Evolutionary conservation across 78 protist species (phyloP).

Genomic region (Guillardia theta): DNA sequence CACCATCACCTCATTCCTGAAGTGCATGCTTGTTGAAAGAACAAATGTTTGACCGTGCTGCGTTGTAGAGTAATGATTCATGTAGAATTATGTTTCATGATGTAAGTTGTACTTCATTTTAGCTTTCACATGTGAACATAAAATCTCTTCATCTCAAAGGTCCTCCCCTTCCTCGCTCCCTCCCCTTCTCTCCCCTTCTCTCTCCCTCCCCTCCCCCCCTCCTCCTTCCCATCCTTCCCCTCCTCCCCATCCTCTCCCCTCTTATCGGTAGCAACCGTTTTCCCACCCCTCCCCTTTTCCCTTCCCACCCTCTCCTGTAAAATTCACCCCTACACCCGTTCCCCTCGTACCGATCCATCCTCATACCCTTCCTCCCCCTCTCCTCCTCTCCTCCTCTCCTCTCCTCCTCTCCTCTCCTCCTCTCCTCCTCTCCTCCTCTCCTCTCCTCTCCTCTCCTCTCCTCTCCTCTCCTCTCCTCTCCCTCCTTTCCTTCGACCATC

Average conservation of each 20-base stretch:
- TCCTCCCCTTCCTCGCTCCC: background rate
- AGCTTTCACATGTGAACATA: no score
- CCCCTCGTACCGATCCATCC: no score
- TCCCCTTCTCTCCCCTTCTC: background rate
- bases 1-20: no score
- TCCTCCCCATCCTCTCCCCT: background rate
- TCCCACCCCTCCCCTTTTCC: no score
- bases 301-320: no score
- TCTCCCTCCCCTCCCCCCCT: background rate
- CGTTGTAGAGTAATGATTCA: no score
- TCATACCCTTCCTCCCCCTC: background rate
- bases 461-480: background rate
- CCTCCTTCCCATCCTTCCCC: background rate
- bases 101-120: no score
- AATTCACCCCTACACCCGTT: no score
- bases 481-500: background rate
- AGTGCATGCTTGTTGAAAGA: no score
- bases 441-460: background rate
- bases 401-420: background rate
- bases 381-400: background rate
- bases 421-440: background rate
- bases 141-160: no score
- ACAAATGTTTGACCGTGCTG: no score
- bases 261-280: background rate
- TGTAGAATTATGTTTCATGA: no score